Evolutionary conservation across 164 flowering plant genomes (phyloP), one percentile per base, ranked within the genome.

Genomic region (Macadamia integrifolia): DNA sequence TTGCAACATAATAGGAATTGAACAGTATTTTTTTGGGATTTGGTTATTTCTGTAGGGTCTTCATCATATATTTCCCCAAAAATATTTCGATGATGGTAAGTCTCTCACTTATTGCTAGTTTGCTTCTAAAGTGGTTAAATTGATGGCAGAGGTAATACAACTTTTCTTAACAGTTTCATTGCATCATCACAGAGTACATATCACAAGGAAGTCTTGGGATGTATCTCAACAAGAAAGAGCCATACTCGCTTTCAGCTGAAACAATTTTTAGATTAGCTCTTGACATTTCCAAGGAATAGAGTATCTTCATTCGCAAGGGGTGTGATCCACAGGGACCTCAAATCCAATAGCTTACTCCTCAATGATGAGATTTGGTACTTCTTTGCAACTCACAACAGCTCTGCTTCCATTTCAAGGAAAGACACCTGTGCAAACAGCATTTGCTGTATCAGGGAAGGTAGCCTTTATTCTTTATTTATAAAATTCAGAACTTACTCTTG

Each of bases 371-470:
- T 91, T 93, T 67, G 89, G 56, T 65, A 96, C 91, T 52, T 78
- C 91, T 8, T 93, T 96, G 96, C 97, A 91, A 77, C 90, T 93
- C 23, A 85, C 90, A 0, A 89, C 97, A 11, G 87, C 89, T 75
- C 73, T 89, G 81, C 92, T 91, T 73, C 98, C 97, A 11, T 93
- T 89, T 66, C 94, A 91, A 78, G 97, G 94, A 40, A 93, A 91
- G 97, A 93, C 97, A 40, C 98, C 97, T 60, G 97, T 89, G 46
- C 98, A 93, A 77, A 97, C 98, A 67, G 98, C 98, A 9, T 93
- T 84, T 76, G 97, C 98, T 58, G 98, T 93, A 23, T 82, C 97
- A 23, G 89, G 88, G 64, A 93, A 93, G 97, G 97, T 93, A 72
- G 8, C 23, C 23, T 23, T 23, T 5, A 75, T 31, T 42, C 30